phyloP scores from a whole-genome alignment of 2,329 filamentous ascomycete species.

The Verticillium dahliae region DNA sequence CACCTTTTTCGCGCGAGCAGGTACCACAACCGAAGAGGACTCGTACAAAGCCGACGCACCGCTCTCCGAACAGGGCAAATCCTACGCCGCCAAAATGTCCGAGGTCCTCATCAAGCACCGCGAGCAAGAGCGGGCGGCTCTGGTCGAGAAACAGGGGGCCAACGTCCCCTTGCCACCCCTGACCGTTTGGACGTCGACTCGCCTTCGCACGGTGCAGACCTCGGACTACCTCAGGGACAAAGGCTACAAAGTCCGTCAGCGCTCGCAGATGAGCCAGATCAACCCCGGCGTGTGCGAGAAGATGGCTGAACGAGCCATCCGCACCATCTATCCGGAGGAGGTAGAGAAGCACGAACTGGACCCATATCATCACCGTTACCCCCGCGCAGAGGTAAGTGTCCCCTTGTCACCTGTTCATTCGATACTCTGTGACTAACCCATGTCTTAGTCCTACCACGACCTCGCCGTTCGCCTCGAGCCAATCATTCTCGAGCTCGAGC shows the following conservation, averaged over 20 bases:
- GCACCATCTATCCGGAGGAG: constrained; percentile 79
- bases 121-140: constrained; percentile 67
- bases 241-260: constrained; percentile 82
- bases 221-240: constrained; percentile 70
- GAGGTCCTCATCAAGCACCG: constrained; percentile 78
- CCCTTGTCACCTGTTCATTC: not conserved
- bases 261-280: constrained; percentile 94
- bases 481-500: constrained; percentile 93
- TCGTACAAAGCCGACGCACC: constrained; percentile 88
- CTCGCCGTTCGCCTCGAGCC: constrained; percentile 96
- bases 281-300: constrained; percentile 96
- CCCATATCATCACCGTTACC: constrained; percentile 95
- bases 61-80: constrained; percentile 70
- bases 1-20: constrained; percentile 87
- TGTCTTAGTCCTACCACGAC: constrained; percentile 82
- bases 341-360: constrained; percentile 88
- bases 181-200: constrained; percentile 91
- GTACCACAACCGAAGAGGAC: constrained; percentile 79
- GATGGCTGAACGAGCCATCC: constrained; percentile 77
- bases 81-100: constrained; percentile 81
- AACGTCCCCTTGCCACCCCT: constrained; percentile 69
- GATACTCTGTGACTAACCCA: constrained; percentile 6
- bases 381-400: constrained; percentile 70
- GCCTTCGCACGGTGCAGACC: constrained; percentile 85
- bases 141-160: constrained; percentile 61